These are phyloP conservation scores for Erythrobasidium hasegawianum DNA, from an alignment of 1,284 basidiomycete genomes.

Conservation along the genomic window DNA sequence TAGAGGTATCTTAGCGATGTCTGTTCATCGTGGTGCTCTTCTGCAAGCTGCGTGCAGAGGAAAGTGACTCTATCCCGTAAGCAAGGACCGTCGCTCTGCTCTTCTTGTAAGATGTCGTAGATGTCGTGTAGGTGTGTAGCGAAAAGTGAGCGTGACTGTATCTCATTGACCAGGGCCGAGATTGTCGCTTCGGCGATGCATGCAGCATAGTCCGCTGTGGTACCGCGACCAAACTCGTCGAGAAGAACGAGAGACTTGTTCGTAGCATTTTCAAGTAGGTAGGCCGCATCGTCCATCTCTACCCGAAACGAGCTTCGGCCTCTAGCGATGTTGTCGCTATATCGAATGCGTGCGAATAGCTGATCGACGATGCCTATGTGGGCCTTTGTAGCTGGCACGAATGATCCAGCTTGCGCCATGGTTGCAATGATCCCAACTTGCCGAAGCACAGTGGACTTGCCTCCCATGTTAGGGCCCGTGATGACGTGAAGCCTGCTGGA, in stretches of 20 bases:
- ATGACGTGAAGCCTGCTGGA: slow-evolving; percentile 67
- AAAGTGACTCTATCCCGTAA: slow-evolving; percentile 61
- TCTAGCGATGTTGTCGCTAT: slow-evolving; percentile 88
- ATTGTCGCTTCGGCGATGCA: slow-evolving; percentile 89
- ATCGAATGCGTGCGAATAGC: slow-evolving; percentile 90
- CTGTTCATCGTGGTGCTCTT: slow-evolving; percentile 46
- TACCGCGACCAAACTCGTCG: slow-evolving; percentile 96
- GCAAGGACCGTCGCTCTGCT: slow-evolving; percentile 48
- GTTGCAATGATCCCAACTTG: slow-evolving; percentile 87
- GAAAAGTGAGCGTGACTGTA: slow-evolving; percentile 77
- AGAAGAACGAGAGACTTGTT: slow-evolving; percentile 82
- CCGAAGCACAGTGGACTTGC: slow-evolving; percentile 85
- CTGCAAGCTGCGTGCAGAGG: slow-evolving; percentile 81
- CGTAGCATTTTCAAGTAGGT: slow-evolving; percentile 69
- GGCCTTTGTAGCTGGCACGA: slow-evolving; percentile 80
- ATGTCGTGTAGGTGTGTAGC: slow-evolving; percentile 97
- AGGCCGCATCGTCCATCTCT: slow-evolving; percentile 53
- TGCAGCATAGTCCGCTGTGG: slow-evolving; percentile 83
- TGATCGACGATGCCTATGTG: slow-evolving; percentile 81
- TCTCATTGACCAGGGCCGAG: slow-evolving; percentile 70
- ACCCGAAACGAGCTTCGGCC: slow-evolving; percentile 62
- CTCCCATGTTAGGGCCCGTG: slow-evolving; percentile 91
- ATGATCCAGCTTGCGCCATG: slow-evolving; percentile 86
- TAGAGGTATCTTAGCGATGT: slow-evolving; percentile 26
- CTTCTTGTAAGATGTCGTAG: slow-evolving; percentile 69